Evolutionary conservation across 1,284 basidiomycete species (phyloP).

Genomic region (Sphagnurus paluster): DNA sequence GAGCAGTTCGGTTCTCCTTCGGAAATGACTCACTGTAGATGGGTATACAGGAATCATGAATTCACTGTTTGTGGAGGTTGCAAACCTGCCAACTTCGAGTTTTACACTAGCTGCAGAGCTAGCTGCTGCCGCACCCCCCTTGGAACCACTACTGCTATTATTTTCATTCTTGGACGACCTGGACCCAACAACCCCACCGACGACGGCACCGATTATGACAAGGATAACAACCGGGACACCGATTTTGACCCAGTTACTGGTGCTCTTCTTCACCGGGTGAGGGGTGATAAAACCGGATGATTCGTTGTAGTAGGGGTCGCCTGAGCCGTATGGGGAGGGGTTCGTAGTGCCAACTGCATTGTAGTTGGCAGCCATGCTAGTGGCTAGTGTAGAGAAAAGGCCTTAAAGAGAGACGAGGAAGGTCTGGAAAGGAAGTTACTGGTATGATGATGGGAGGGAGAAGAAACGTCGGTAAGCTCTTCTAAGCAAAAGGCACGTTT

Average conservation of each 20-base stretch:
- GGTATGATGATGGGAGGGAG: slow-evolving; percentile 8
- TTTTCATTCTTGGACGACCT: slow-evolving; percentile 43
- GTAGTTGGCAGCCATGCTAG: slow-evolving; percentile 45
- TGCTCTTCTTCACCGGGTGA: slow-evolving; percentile 42
- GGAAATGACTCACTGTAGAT: slow-evolving; percentile 63
- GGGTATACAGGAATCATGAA: slow-evolving; percentile 88
- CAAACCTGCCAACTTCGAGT: slow-evolving; percentile 60
- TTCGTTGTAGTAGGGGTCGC: slow-evolving; percentile 64
- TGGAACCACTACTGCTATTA: slow-evolving; percentile 22
- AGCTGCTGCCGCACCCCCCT: slow-evolving; percentile 37
- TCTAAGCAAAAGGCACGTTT: slow-evolving; percentile 1
- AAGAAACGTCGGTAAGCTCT: slow-evolving; percentile 2
- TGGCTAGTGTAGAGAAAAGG: slow-evolving; percentile 16
- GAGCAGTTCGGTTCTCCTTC: background rate
- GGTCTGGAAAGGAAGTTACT: slow-evolving; percentile 7
- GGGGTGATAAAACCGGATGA: slow-evolving; percentile 69
- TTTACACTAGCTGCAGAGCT: slow-evolving; percentile 62
- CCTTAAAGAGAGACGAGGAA: slow-evolving; percentile 22
- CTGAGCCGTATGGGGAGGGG: slow-evolving; percentile 38
- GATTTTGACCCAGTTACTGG: slow-evolving; percentile 63
- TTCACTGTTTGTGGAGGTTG: slow-evolving; percentile 73
- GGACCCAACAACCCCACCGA: slow-evolving; percentile 78
- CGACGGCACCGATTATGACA: slow-evolving; percentile 73
- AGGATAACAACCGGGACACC: slow-evolving; percentile 64
- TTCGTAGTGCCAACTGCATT: slow-evolving; percentile 39